Conservation (phyloP, 257 asterid genomes). For the Cinchona pubescens region DNA sequence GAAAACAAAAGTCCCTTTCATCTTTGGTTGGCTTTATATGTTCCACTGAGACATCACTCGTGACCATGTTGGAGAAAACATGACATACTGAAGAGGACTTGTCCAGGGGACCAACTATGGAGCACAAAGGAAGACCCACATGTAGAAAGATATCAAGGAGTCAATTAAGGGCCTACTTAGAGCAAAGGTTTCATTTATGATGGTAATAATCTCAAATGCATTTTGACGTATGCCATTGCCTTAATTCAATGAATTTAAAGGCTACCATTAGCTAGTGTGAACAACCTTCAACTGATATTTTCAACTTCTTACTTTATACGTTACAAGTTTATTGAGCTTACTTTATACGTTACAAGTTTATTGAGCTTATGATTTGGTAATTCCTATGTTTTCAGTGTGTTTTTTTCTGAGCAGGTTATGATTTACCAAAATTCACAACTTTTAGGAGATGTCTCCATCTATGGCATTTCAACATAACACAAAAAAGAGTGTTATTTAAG, state of each 20-base stretch:
- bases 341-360: too few relatives aligned
- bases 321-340: too few relatives aligned
- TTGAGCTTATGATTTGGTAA: not conserved
- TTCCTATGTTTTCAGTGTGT: not conserved
- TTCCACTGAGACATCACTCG: conserved; percentile 56
- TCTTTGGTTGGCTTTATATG: conserved; percentile 47
- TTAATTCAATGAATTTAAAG: conserved; percentile 2
- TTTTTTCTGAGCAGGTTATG: not conserved
- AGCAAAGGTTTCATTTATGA: conserved; percentile 3
- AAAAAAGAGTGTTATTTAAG: not conserved
- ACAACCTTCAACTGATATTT: not conserved
- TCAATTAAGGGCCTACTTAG: conserved; percentile 29
- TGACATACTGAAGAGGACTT: conserved; percentile 37
- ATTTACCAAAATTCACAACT: not conserved
- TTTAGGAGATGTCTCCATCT: not conserved
- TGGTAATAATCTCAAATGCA: not conserved
- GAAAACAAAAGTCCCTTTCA: conserved; percentile 36
- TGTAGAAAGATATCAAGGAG: conserved; percentile 40
- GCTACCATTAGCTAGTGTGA: not conserved
- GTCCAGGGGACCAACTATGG: conserved; percentile 35
- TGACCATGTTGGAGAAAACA: conserved; percentile 47
- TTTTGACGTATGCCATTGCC: not conserved
- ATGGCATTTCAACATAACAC: not conserved
- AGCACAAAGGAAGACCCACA: conserved; percentile 38
- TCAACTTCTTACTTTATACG: too few relatives aligned